phyloP scores from a whole-genome alignment of 108 stramenopile genomes.

The Skeletonema costatum region DNA sequence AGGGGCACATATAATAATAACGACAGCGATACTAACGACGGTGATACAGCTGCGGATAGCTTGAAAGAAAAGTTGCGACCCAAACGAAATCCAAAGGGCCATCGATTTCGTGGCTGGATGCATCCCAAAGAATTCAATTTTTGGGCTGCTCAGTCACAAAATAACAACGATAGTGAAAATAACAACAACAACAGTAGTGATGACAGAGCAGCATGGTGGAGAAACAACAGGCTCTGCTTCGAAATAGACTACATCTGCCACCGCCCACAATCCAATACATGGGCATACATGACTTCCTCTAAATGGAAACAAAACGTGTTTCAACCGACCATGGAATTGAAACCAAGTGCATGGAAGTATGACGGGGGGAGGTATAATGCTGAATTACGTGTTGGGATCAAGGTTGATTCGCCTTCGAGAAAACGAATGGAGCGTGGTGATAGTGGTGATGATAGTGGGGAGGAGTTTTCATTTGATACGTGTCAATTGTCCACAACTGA shows the following conservation, averaged over 20 bases:
- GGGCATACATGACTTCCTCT: slow-evolving; percentile 15
- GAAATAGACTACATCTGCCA: slow-evolving; percentile 42
- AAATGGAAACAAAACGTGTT: slow-evolving; percentile 1
- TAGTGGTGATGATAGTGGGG: neutral
- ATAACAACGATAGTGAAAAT: neutral
- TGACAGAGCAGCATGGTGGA: slow-evolving; percentile 29
- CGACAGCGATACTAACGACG: no score
- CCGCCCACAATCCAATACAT: slow-evolving; percentile 4
- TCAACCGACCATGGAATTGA: slow-evolving; percentile 45
- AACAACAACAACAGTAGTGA: neutral
- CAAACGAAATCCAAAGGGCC: slow-evolving; percentile 1
- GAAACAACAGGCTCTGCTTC: slow-evolving; percentile 23
- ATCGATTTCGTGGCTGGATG: neutral
- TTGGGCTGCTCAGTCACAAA: neutral
- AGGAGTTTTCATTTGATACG: neutral
- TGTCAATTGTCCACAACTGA: slow-evolving; percentile 29
- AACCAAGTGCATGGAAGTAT: slow-evolving; percentile 31
- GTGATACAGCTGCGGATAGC: neutral
- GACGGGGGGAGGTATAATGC: slow-evolving; percentile 25
- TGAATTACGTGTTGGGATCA: slow-evolving; percentile 27
- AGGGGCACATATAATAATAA: no score
- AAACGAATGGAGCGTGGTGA: no score
- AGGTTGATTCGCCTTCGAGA: slow-evolving; percentile 10
- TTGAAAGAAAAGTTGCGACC: neutral
- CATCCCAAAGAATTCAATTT: neutral